Evolutionary conservation across 495 filamentous ascomycete species (phyloP), one percentile per base, ranked within the genome.

Genomic region (Cudoniella acicularis): DNA sequence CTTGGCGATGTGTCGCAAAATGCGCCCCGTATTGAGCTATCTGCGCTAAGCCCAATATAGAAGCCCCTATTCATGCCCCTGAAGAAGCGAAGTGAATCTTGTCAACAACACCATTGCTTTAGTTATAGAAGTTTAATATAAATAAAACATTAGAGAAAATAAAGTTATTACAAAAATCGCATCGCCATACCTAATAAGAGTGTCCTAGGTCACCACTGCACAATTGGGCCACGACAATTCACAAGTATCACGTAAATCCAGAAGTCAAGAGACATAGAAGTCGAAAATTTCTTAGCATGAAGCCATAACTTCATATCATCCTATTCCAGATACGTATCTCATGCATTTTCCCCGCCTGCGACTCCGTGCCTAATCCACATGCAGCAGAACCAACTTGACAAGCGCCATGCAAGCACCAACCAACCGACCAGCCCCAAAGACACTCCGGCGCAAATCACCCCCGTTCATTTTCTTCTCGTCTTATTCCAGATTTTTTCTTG

Each of bases 261-360:
- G 13, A 36, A 36, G 30, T 36, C 30, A 36, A 36, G 30, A 36
- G 6, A 4, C n/a, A n/a, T n/a, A n/a, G n/a, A n/a, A n/a, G n/a
- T 21, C 10, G 18, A 27, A 53, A n/a, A 2, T 53, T 42, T 22
- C 10, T 30, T 55, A 48, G 30, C 42, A 23, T 60, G 50, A 60
- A 60, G 50, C 49, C 52, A 61, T 61, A 51, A 61, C 42, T 61
- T 61, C 58, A 43, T 61, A 8, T 55, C 23, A 26, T 48, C 22
- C 30, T n/a, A 55, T 56, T 61, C 36, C 57, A 24, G n/a, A 25
- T 46, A 40, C 57, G 22, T 49, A 48, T 53, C 49, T 47, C 50
- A 40, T 54, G 40, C 49, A 17, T 53, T 17, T 22, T 49, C 49
- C 23, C 11, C 18, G 24, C 20, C 10, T 52, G 20, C 49, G 8